Base-by-base conservation (phyloP, 73 alveolate species). In the Paraurostyla sp. region DNA sequence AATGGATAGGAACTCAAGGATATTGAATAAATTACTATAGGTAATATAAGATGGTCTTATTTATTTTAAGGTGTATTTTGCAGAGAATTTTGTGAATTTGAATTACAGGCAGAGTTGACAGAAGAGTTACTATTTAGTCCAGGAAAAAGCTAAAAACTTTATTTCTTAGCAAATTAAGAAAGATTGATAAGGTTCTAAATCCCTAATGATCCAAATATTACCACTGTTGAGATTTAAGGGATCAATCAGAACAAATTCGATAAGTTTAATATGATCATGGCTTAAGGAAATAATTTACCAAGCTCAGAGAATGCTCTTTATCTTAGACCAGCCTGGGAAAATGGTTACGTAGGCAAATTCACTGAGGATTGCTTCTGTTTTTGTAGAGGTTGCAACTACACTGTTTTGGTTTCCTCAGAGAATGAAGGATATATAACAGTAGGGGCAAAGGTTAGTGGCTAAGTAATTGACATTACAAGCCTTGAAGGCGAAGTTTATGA, bases 351-450 rank as follows among this genome's bases (percentile, higher is more conserved):
- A 23, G 86, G 89, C 22, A 71, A 80, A 71, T 87, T 87, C 71
- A 68, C 76, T 13, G 71, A 78, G 32, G 89, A 80, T 29, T 89
- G 94, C 65, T 76, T 46, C 32, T 90, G 95, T 80, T 90, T 90
- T 80, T 90, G 95, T 35, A 75, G 60, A 4, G 91, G 90, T 22
- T 90, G 95, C 73, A 80, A 90, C 80, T 80, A 80, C 71, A 90
- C 91, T 9, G 71, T 75, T 23, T 57, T 90, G 0, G 33, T 90
- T 6, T 22, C 83, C n/a, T 80, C 93, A 7, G 90, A 90, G 25
- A 46, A 58, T 2, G 91, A 81, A n/a, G 81, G 83, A 41, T 81
- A 81, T 35, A 81, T 81, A 13, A 40, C 80, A 6, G 35, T 81
- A 0, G 91, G 91, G 11, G 91, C 91, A 1, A 56, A 13, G n/a